Percentiles rank a stretch among this genome's conserved stretches.
These are phyloP conservation scores for Gypsophila paniculata DNA, from an alignment of 179 eudicot species.

Conservation along the genomic window DNA sequence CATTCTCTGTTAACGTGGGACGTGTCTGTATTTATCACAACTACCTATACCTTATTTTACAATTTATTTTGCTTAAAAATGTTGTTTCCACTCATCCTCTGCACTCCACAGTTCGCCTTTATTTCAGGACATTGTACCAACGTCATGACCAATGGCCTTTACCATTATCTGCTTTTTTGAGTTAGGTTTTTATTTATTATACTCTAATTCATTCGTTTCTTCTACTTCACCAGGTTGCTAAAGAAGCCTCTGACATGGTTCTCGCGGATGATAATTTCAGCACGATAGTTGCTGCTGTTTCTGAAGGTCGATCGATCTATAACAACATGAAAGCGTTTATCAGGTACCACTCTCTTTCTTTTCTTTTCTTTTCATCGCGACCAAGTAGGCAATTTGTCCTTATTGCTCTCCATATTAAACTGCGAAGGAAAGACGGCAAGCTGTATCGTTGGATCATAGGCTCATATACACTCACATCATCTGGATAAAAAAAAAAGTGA, in stretches of 20 bases:
- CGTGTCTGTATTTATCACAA: not conserved
- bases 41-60: not conserved
- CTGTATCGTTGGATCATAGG: not conserved
- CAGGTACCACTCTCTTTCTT: constrained; percentile 38
- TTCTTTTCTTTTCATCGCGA: not conserved
- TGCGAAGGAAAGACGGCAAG: not conserved
- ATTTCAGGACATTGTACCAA: not conserved
- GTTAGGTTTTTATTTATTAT: too few relatives aligned
- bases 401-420: not conserved
- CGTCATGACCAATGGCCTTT: not conserved
- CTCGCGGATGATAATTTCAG: constrained; percentile 97
- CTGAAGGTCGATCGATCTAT: constrained; percentile 95
- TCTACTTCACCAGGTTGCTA: constrained; percentile 64
- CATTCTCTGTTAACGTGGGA: not conserved
- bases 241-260: constrained; percentile 97
- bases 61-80: not conserved
- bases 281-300: constrained; percentile 92
- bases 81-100: not conserved
- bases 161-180: not conserved
- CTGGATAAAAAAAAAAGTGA: not conserved
- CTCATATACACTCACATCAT: not conserved
- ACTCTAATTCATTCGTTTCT: not conserved
- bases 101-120: not conserved
- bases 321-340: constrained; percentile 99
- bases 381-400: not conserved